Evolutionary conservation across 208 protist genomes (phyloP), one percentile per base, ranked within the genome.

Genomic region (Polymyxa betae): DNA sequence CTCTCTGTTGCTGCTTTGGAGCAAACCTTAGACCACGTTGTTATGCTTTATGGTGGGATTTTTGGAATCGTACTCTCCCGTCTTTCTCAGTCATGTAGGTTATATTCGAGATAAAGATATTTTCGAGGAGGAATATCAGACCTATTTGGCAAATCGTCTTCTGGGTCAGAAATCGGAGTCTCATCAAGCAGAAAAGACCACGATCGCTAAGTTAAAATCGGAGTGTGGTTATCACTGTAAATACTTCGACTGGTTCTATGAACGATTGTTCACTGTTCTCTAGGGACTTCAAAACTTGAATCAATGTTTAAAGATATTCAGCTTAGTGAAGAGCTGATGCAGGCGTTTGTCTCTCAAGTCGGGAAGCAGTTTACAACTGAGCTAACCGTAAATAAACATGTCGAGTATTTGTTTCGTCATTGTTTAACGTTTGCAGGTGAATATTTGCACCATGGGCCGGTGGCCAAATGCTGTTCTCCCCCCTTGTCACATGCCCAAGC

Each of bases 71-170:
- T 29, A 60, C 5, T 60, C 49, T 29, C n/a, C n/a, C n/a, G n/a
- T 60, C 49, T 5, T 29, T 24, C 24, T 5, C 5, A 60, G 49
- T 60, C 5, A 29, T 5, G 5, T 60, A 60, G 49, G 72, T 5
- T 91, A 91, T 35, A 91, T 91, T 54, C 90, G 90, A 20, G 90
- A 91, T 88, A 91, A 91, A 54, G 90, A 91, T n/a, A 90, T 91
- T 16, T 91, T 91, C n/a, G 90, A 91, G 20, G 45, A 91, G 20
- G 90, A 91, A 38, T 91, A 91, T 41, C 90, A 91, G 90, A 52
- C 44, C 16, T 90, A 91, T 40, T n/a, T 91, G 0, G 12, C 68
- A 12, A 87, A 92, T 87, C 44, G 90, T 29, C 49, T 91, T 12
- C 41, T 91, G 88, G 35, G 24, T 77, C 35, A 10, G 29, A 92